phyloP scores from a whole-genome alignment of 129 eudicot genomes.

The Lactuca sativa region DNA sequence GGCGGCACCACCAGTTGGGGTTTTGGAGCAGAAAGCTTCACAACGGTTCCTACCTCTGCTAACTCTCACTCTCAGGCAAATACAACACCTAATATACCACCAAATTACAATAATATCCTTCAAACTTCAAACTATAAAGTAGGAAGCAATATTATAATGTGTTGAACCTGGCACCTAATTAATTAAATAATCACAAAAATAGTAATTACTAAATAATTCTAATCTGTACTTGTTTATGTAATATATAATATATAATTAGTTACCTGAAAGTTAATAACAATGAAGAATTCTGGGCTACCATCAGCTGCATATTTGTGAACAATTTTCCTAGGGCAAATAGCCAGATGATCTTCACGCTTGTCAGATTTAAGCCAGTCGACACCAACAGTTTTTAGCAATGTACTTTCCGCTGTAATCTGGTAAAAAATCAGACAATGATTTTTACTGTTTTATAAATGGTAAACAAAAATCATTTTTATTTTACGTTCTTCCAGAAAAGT shows the following conservation, averaged over 20 bases:
- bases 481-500: slow-evolving; percentile 61
- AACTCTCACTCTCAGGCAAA: too few species aligned
- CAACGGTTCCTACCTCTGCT: too few species aligned
- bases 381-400: slow-evolving; percentile 55
- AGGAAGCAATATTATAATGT: slow-evolving; percentile 48
- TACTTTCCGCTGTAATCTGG: slow-evolving; percentile 55
- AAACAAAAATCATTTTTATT: slow-evolving; percentile 35
- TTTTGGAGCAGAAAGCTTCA: too few species aligned
- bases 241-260: not conserved
- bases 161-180: slow-evolving; percentile 63
- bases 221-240: not conserved
- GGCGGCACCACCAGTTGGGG: too few species aligned
- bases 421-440: not conserved
- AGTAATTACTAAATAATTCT: too few species aligned
- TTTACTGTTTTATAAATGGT: not conserved
- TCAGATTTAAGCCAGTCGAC: slow-evolving; percentile 67
- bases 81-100: too few species aligned
- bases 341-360: slow-evolving; percentile 75
- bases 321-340: slow-evolving; percentile 58
- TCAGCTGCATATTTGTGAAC: slow-evolving; percentile 74
- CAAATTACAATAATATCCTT: too few species aligned
- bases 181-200: too few species aligned
- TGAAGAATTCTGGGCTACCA: slow-evolving; percentile 65
- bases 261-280: slow-evolving; percentile 66
- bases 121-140: not conserved